Evolutionary conservation across 495 filamentous ascomycete species (phyloP).

Genomic region (Hypoxylon lienhwacheense): DNA sequence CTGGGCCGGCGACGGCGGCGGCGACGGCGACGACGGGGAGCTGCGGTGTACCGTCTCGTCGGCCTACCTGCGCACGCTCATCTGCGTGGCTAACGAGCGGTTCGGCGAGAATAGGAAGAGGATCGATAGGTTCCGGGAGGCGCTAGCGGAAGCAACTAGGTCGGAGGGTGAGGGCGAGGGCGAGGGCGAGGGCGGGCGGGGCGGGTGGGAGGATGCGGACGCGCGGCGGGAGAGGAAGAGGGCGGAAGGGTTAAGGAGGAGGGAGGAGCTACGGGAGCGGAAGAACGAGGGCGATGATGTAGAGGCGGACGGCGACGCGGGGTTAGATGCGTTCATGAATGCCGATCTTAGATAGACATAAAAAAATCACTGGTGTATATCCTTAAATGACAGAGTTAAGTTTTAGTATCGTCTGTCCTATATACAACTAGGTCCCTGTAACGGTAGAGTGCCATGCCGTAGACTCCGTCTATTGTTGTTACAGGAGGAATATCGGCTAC

Average conservation of each 20-base stretch:
- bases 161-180: conserved; percentile 29
- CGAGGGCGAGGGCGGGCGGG: conserved; percentile 64
- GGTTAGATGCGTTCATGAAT: conserved; percentile 31
- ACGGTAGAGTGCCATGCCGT: conserved; percentile 35
- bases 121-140: conserved; percentile 60
- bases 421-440: too few species aligned
- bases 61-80: conserved; percentile 62
- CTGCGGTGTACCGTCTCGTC: conserved; percentile 52
- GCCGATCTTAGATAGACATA: conserved; percentile 39
- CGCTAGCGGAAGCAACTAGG: conserved; percentile 43
- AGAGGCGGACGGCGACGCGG: conserved; percentile 11
- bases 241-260: conserved; percentile 60
- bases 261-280: conserved; percentile 38
- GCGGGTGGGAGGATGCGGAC: conserved; percentile 62
- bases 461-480: conserved; percentile 36
- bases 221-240: conserved; percentile 61
- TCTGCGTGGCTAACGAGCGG: conserved; percentile 71
- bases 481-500: conserved; percentile 20
- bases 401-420: conserved; percentile 14
- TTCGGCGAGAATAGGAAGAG: conserved; percentile 75
- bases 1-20: conserved; percentile 34
- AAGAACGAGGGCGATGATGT: conserved; percentile 1
- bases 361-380: conserved; percentile 10
- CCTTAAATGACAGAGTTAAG: not conserved
- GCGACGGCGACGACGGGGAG: conserved; percentile 40